Evolutionary conservation across 768 basidiomycete genomes (phyloP), one percentile per base, ranked within the genome.

Genomic region (Lactarius hatsudake): DNA sequence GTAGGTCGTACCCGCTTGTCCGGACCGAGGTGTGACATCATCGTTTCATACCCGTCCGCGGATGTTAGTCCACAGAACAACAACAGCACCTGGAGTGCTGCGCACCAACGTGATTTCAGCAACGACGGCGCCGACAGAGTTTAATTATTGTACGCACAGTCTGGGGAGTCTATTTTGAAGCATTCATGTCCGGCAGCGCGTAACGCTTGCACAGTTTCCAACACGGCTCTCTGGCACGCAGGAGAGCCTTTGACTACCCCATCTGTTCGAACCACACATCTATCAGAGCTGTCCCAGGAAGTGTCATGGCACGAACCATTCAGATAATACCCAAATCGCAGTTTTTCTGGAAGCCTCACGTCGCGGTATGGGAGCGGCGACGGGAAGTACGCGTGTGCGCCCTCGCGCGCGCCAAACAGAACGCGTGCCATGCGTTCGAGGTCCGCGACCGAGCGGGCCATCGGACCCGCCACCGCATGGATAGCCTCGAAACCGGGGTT

Each of bases 291-390:
- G 32, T 32, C 32, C 7, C 6, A 1, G 32, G 32, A 32, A 32
- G 32, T 32, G 32, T 32, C 32, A 32, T 32, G 57, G 8, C 34
- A 51, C 69, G 60, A 30, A 82, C 88, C 88, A 62, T 82, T 78
- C 48, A 81, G 81, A 71, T 89, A 93, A 73, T 89, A 94, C 4
- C 91, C 93, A 70, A 95, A 87, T 66, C 81, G 83, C 42, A 93
- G 79, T 73, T 84, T 90, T 51, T 74, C 63, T 5, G 85, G 81
- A 43, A 92, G 72, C 42, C 80, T 72, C 0, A 83, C 78, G 2
- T 87, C 82, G 38, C 85, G 81, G 74, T 85, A 94, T 7, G 86
- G 86, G 30, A 91, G 30, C 0, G 90, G 74, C 36, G 82, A 81
- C 60, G 82, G 82, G 38, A 64, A 67, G 57, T 62, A 67, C 34